Base-by-base conservation (phyloP, 2,329 filamentous ascomycete genomes). In the Cladosporium phlei region DNA sequence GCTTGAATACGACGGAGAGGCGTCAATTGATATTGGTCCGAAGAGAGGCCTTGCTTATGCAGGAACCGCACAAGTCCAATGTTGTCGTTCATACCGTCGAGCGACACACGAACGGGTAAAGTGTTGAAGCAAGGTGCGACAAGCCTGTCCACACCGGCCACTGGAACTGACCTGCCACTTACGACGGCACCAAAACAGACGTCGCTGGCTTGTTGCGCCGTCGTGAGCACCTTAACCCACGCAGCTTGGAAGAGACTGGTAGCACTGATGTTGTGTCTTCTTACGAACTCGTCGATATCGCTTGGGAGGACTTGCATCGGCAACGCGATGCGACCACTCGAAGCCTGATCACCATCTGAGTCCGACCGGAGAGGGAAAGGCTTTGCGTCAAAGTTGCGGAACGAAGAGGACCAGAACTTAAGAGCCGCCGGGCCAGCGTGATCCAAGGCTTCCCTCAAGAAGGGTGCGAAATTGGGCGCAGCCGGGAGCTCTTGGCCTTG, bases 101-200 rank as follows among this genome's bases (percentile, higher is more conserved):
- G 51, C 24, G 79, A 67, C 12, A 80, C 67, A 20, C 88, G 78
- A 2, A 89, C 61, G 0, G 90, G 88, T 10, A 95, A 67, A 0
- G 90, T 95, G 60, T 95, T 96, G 72, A 96, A 95, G 62, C 88
- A 95, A 0, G 90, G 90, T 0, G 87, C 88, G n/a, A 94, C 78
- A 5, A 95, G 76, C 3, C 75, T 71, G 28, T 90, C 82, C 9
- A 91, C 71, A 0, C 76, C 78, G 5, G 84, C 75, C 2, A 90
- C 64, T 0, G 79, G 68, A 8, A 87, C 61, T 1, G 82, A 83
- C 6, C 90, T 80, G 1, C 90, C 89, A 59, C 81, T 90, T 47
- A 91, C 77, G 2, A 96, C 83, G 56, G 88, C 93, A 0, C 91
- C 90, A 59, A 96, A 95, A 62, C 87, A 93, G 4, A 95, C 58